phyloP scores from a whole-genome alignment of 139 green algal genomes.

The Zygnema circumcarinatum region DNA sequence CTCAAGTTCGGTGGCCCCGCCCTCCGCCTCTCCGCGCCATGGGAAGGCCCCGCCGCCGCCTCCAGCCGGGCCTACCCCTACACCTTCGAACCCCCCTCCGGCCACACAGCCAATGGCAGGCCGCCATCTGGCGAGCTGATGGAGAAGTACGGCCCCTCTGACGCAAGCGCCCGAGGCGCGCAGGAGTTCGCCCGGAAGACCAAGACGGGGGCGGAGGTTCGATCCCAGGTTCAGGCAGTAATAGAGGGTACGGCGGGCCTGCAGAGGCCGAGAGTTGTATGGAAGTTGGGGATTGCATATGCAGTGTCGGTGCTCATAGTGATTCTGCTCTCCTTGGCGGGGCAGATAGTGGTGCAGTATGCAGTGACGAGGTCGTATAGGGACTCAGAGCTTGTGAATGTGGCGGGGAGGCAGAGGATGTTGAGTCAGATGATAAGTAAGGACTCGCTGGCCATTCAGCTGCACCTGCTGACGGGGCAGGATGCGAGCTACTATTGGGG shows the following conservation, averaged over 20 bases:
- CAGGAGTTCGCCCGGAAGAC: conserved; percentile 5
- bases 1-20: too few species aligned
- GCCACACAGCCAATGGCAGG: too few species aligned
- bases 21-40: too few species aligned
- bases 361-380: not conserved
- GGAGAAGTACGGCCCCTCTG: not conserved
- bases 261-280: not conserved
- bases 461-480: not conserved
- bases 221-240: conserved; percentile 1
- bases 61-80: too few species aligned
- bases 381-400: not conserved
- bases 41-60: too few species aligned
- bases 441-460: not conserved
- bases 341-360: not conserved
- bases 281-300: conserved; percentile 2
- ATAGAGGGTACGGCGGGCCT: not conserved
- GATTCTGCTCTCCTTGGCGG: conserved; percentile 1
- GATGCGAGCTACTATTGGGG: not conserved
- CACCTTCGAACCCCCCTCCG: too few species aligned
- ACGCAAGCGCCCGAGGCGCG: not conserved
- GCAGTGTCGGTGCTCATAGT: not conserved
- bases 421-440: conserved; percentile 3
- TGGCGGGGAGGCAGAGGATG: conserved; percentile 9
- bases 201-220: not conserved
- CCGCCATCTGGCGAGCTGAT: too few species aligned